phyloP scores from a whole-genome alignment of 345 rosid genomes.

The Camelina laxa region DNA sequence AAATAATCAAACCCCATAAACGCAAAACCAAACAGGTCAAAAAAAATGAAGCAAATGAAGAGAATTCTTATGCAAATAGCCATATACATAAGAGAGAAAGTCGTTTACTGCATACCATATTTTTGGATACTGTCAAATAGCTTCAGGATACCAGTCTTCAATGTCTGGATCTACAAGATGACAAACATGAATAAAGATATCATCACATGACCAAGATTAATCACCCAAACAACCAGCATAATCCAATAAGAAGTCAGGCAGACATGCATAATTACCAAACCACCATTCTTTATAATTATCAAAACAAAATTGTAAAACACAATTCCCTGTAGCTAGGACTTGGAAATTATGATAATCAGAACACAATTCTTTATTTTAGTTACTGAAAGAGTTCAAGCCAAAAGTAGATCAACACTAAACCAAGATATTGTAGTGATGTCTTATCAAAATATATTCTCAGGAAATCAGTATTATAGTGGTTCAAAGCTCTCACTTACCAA shows the following conservation, averaged over 20 bases:
- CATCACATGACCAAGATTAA: constrained; percentile 23
- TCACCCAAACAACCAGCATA: constrained; percentile 14
- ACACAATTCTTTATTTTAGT: not conserved
- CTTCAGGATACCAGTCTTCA: constrained; percentile 75
- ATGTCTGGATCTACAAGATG: constrained; percentile 62
- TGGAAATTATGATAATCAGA: not conserved
- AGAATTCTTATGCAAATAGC: not conserved
- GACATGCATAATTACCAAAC: not conserved
- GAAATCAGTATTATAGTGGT: too few relatives aligned
- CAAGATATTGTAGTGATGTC: not conserved
- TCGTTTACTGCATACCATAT: constrained; percentile 60
- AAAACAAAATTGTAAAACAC: not conserved
- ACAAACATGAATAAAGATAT: constrained; percentile 20
- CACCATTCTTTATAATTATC: not conserved
- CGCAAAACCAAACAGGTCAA: not conserved
- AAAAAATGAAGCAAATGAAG: not conserved
- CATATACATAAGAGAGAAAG: constrained; percentile 4
- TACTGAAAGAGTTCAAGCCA: not conserved
- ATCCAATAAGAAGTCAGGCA: not conserved
- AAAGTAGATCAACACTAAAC: constrained; percentile 12
- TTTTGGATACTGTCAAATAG: constrained; percentile 83
- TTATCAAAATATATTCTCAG: too few relatives aligned
- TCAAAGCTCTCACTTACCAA: constrained; percentile 60
- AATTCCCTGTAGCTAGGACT: constrained; percentile 1
- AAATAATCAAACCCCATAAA: not conserved